Evolutionary conservation across 345 rosid genomes (phyloP).

Genomic region (Citrus glauca): DNA sequence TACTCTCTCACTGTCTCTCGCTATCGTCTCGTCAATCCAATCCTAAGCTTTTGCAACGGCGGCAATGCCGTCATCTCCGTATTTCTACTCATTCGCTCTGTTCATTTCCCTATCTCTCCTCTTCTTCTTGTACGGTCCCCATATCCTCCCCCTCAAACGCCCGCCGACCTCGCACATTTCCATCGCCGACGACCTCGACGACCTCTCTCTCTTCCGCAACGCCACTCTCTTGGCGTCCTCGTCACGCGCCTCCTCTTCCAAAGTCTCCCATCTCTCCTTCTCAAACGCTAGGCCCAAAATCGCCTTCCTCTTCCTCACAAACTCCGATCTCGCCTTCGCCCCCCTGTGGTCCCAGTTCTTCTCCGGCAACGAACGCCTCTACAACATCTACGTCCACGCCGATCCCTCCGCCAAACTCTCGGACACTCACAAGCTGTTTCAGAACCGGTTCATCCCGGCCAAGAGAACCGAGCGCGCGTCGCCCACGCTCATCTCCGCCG

Average conservation of each 20-base stretch:
- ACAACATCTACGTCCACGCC: slow-evolving; percentile 77
- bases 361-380: slow-evolving; percentile 42
- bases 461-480: slow-evolving; percentile 63
- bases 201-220: slow-evolving; percentile 57
- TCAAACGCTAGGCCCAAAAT: slow-evolving; percentile 54
- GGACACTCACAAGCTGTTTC: slow-evolving; percentile 19
- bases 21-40: not conserved
- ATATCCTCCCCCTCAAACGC: slow-evolving; percentile 21
- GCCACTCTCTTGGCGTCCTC: slow-evolving; percentile 29
- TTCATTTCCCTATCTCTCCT: slow-evolving; percentile 52
- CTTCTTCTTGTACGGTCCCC: slow-evolving; percentile 41
- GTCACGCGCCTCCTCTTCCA: slow-evolving; percentile 16
- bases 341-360: slow-evolving; percentile 82
- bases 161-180: not conserved
- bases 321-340: slow-evolving; percentile 71
- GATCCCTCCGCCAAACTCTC: slow-evolving; percentile 46
- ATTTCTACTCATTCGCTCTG: slow-evolving; percentile 43
- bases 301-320: slow-evolving; percentile 91
- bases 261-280: slow-evolving; percentile 34
- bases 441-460: slow-evolving; percentile 51
- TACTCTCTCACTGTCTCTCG: not conserved
- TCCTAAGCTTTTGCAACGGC: not conserved
- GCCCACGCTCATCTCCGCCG: slow-evolving; percentile 70
- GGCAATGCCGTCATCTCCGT: slow-evolving; percentile 48
- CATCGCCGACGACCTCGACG: slow-evolving; percentile 51